phyloP scores from a whole-genome alignment of 1,139 yeast genomes.

The Yarrowia galli region DNA sequence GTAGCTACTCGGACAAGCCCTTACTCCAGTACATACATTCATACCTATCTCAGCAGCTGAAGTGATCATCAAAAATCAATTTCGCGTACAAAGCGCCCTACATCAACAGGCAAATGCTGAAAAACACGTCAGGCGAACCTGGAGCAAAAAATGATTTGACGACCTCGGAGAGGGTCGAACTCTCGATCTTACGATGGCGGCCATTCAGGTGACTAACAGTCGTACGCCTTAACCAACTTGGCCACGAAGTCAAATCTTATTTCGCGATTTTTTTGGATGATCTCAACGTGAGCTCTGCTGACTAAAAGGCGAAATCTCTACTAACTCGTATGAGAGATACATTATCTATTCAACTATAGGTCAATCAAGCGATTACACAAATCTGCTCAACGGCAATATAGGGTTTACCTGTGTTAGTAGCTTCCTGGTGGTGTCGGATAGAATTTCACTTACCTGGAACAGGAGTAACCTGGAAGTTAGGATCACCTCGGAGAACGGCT shows the following conservation, averaged over 20 bases:
- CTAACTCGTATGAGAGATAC: background rate
- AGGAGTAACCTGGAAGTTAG: constrained; percentile 24
- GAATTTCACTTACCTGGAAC: background rate
- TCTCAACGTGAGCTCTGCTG: too few species aligned
- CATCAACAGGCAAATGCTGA: too few species aligned
- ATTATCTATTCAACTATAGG: background rate
- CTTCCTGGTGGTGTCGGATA: too few species aligned
- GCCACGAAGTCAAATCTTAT: constrained; percentile 54
- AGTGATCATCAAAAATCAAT: too few species aligned
- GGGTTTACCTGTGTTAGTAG: constrained; percentile 17
- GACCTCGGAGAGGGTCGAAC: constrained; percentile 40
- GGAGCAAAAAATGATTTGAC: constrained; percentile 2
- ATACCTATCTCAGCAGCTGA: too few species aligned
- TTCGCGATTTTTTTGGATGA: background rate
- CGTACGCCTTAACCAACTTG: constrained; percentile 56
- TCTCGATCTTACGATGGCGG: constrained; percentile 39
- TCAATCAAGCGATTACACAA: constrained; percentile 14
- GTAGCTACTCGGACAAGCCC: too few species aligned
- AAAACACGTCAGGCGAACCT: too few species aligned
- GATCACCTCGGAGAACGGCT: constrained; percentile 16
- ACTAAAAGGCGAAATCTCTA: background rate
- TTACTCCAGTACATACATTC: too few species aligned
- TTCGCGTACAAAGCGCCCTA: too few species aligned
- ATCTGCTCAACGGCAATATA: constrained; percentile 6
- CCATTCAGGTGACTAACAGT: constrained; percentile 52